These are phyloP conservation scores for Entamoeba invadens DNA, from an alignment of 208 protist genomes.

Conservation along the genomic window DNA sequence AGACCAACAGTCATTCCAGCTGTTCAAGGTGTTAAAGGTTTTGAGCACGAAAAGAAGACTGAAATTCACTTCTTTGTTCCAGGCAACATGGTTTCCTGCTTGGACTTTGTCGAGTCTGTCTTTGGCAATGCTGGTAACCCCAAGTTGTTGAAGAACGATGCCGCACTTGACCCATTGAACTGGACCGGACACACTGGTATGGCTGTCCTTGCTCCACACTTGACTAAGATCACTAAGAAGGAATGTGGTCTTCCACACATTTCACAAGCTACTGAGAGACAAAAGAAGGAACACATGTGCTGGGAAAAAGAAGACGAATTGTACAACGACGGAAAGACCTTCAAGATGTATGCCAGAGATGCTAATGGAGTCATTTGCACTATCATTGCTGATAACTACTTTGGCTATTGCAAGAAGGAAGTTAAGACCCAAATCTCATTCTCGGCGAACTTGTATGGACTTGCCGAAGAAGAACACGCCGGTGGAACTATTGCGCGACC, in stretches of 20 bases:
- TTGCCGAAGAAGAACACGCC: conserved; percentile 39
- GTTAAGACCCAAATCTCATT: conserved; percentile 38
- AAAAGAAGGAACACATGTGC: conserved; percentile 34
- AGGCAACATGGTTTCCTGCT: conserved; percentile 22
- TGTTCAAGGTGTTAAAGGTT: conserved; percentile 20
- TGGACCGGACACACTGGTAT: conserved; percentile 32
- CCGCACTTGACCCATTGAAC: conserved; percentile 17
- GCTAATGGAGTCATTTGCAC: conserved; percentile 29
- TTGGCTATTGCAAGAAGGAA: conserved; percentile 46
- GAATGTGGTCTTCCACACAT: conserved; percentile 36
- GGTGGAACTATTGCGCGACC: conserved; percentile 28
- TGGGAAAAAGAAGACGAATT: conserved; percentile 35
- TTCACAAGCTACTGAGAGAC: conserved; percentile 27
- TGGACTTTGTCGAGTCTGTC: conserved; percentile 40
- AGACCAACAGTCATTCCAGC: conserved; percentile 23
- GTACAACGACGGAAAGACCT: conserved; percentile 33
- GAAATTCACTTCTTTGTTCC: conserved; percentile 36
- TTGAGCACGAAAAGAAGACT: conserved; percentile 6
- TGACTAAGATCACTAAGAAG: conserved; percentile 28
- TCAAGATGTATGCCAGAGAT: conserved; percentile 34
- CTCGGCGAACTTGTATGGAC: conserved; percentile 31
- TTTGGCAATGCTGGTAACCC: conserved; percentile 42
- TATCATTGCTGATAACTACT: conserved; percentile 43
- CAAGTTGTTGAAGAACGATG: conserved; percentile 24
- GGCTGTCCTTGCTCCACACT: conserved; percentile 40